These are phyloP conservation scores for Alternaria gaisen DNA, from an alignment of 2,329 filamentous ascomycete species.

Conservation along the genomic window DNA sequence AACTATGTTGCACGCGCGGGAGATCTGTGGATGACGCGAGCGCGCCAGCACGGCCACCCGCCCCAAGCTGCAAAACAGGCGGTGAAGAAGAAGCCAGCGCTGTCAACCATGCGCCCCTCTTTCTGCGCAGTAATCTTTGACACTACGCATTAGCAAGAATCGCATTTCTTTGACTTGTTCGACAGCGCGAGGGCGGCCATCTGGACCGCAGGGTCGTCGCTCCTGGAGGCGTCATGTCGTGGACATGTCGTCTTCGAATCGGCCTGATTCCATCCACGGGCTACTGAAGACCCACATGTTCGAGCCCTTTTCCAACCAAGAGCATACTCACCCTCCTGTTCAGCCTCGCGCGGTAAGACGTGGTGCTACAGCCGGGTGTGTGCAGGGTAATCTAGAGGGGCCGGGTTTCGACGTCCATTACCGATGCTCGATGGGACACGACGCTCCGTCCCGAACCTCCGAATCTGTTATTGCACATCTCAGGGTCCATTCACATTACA, in stretches of 20 bases:
- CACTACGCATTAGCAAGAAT: conserved; percentile 12
- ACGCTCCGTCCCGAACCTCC: conserved; percentile 15
- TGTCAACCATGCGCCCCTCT: conserved; percentile 31
- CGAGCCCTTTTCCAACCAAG: conserved; percentile 31
- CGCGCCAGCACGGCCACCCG: conserved; percentile 37
- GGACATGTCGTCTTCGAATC: conserved; percentile 35
- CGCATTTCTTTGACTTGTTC: background rate
- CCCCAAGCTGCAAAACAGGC: conserved; percentile 34
- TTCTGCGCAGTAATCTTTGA: conserved; percentile 20
- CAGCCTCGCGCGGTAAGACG: conserved; percentile 37
- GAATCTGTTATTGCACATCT: conserved; percentile 11
- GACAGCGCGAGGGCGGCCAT: background rate
- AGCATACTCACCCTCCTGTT: conserved; percentile 29
- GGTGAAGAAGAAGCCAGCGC: conserved; percentile 37
- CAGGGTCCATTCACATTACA: conserved; percentile 12
- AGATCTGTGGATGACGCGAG: conserved; percentile 33
- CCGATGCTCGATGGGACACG: conserved; percentile 10
- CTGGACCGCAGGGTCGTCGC: background rate
- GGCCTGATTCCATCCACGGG: conserved; percentile 38
- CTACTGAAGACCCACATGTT: conserved; percentile 30
- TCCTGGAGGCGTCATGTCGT: conserved; percentile 14
- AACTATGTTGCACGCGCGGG: conserved; percentile 31
- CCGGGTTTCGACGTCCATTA: conserved; percentile 16
- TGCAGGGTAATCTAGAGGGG: conserved; percentile 22
- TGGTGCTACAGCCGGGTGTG: conserved; percentile 21